Conservation (phyloP, 75 land plant genomes). For the Pinus albicaulis region DNA sequence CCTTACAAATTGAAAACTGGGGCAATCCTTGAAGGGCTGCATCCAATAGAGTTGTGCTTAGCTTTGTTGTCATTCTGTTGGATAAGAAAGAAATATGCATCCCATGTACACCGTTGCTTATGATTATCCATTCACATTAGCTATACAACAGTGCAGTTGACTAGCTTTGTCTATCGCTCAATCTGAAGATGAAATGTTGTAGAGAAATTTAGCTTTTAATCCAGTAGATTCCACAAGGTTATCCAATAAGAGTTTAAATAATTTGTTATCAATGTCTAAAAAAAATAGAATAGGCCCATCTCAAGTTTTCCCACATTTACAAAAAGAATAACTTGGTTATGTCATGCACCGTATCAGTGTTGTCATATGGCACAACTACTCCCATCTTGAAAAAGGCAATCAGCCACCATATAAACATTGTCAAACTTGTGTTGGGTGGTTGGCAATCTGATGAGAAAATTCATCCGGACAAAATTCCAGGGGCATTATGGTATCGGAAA, state of each 20-base stretch:
- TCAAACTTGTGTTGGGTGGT: background rate
- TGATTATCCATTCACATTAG: background rate
- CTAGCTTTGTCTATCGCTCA: background rate
- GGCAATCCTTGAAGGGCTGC: background rate
- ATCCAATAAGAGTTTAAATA: background rate
- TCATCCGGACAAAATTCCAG: background rate
- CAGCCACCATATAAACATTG: background rate
- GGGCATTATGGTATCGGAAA: background rate
- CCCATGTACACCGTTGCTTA: background rate
- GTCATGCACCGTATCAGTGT: background rate
- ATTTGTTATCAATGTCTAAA: background rate
- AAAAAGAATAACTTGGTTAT: background rate
- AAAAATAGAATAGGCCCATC: background rate
- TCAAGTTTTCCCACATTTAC: background rate
- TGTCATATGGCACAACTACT: background rate
- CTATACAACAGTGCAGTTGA: background rate
- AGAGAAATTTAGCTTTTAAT: background rate
- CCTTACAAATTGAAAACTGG: background rate
- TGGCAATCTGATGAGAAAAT: background rate
- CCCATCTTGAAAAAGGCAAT: background rate
- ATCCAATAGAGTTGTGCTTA: background rate
- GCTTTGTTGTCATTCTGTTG: background rate
- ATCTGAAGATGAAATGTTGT: background rate
- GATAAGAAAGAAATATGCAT: background rate
- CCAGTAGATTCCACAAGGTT: background rate